phyloP scores from a whole-genome alignment of 2,329 filamentous ascomycete species.

The Paecilomyces variotii region DNA sequence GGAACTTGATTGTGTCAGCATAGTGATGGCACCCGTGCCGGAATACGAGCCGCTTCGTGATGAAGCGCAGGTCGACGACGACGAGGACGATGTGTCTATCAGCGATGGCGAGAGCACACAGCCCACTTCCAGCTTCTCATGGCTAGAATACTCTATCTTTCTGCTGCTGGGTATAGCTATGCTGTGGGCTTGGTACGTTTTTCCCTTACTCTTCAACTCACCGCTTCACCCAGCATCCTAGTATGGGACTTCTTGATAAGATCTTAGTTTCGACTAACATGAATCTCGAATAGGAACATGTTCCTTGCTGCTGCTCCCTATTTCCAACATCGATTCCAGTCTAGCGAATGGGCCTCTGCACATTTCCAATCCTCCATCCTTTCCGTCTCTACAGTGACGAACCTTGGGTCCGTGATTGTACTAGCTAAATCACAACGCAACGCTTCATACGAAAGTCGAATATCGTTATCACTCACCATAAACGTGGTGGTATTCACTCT shows the following conservation, averaged over 20 bases:
- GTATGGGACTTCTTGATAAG: conserved; percentile 6
- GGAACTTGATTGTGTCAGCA: conserved; percentile 25
- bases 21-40: not conserved
- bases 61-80: conserved; percentile 20
- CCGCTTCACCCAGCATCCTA: not conserved
- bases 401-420: conserved; percentile 65
- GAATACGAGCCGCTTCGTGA: not conserved
- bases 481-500: conserved; percentile 71
- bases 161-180: conserved; percentile 80
- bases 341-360: conserved; percentile 60
- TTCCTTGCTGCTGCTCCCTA: conserved; percentile 92
- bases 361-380: conserved; percentile 89
- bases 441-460: conserved; percentile 82
- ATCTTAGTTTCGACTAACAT: not conserved
- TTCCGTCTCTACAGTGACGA: conserved; percentile 76
- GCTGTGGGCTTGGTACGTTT: conserved; percentile 86
- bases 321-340: conserved; percentile 73
- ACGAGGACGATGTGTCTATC: not conserved
- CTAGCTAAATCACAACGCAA: conserved; percentile 72
- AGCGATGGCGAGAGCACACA: not conserved
- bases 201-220: not conserved
- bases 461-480: conserved; percentile 66
- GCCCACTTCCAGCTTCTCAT: conserved; percentile 54
- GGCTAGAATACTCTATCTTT: conserved; percentile 80
- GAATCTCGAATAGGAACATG: conserved; percentile 69